A percentile compares a stretch with the other conserved stretches of the same genome.
phyloP scores from a whole-genome alignment of 139 green algal species.

The Chlamydomonas schloesseri region DNA sequence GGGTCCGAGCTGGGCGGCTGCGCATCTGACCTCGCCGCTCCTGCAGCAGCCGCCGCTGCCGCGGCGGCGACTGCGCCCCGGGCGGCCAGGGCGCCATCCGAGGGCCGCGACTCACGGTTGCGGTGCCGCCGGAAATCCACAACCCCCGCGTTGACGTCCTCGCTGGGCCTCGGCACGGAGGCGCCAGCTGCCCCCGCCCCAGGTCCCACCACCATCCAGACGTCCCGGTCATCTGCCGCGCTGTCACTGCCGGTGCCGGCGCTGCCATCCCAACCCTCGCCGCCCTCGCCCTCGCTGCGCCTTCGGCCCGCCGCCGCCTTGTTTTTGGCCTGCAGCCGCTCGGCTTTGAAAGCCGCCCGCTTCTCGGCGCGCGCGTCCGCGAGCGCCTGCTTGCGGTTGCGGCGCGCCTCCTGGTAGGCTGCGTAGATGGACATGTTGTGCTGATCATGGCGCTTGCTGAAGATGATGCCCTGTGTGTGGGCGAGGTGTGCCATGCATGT shows the following conservation, averaged over 20 bases:
- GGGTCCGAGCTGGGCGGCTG: not conserved
- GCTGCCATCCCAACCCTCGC: not conserved
- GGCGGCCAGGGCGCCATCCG: too few relatives aligned
- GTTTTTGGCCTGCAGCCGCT: not conserved
- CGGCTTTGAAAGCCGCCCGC: not conserved
- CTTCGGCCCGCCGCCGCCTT: not conserved
- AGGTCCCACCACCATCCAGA: not conserved
- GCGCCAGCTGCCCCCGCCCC: not conserved
- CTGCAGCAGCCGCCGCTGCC: too few relatives aligned
- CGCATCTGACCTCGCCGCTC: too few relatives aligned
- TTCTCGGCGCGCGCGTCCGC: not conserved
- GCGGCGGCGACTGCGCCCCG: too few relatives aligned
- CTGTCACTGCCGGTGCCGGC: too few relatives aligned
- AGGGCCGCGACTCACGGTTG: not conserved
- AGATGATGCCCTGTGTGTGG: constrained; percentile 19
- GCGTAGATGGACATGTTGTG: not conserved
- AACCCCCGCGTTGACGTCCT: not conserved
- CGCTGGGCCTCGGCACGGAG: not conserved
- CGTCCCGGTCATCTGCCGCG: not conserved
- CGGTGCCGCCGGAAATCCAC: constrained; percentile 13
- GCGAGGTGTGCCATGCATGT: too few relatives aligned
- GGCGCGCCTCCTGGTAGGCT: not conserved
- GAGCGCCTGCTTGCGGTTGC: not conserved
- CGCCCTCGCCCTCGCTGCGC: not conserved
- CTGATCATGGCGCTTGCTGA: constrained; percentile 12